Conservation (phyloP, 371 early-diverging fungal genomes). For the Enterospora canceri region DNA sequence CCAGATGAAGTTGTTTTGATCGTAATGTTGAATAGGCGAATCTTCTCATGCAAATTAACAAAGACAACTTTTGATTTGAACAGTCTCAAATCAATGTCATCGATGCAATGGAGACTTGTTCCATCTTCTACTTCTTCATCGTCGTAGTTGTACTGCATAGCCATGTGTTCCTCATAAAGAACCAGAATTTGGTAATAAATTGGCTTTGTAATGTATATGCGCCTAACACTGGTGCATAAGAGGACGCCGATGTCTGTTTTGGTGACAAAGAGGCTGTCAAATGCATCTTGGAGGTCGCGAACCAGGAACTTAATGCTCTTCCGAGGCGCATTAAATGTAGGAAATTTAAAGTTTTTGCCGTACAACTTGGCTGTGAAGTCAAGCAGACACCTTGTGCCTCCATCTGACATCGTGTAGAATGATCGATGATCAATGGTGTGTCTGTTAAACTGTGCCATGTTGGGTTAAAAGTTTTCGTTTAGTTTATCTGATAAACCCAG, state of each 20-base stretch:
- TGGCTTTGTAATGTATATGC: slow-evolving; percentile 9
- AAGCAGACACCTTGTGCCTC: not conserved
- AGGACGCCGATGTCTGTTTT: not conserved
- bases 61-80: slow-evolving; percentile 7
- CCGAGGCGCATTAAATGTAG: slow-evolving; percentile 5
- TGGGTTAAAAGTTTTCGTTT: not conserved
- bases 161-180: not conserved
- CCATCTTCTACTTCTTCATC: not conserved
- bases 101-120: not conserved
- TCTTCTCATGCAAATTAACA: slow-evolving; percentile 5
- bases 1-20: not conserved
- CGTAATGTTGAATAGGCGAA: not conserved
- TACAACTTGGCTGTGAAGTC: slow-evolving; percentile 6
- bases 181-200: slow-evolving; percentile 23
- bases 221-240: not conserved
- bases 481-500: not conserved
- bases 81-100: slow-evolving; percentile 17
- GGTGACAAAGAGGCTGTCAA: slow-evolving; percentile 9
- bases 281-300: not conserved
- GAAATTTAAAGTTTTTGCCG: slow-evolving; percentile 3
- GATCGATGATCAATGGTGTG: not conserved
- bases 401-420: not conserved
- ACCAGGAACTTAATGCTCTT: slow-evolving; percentile 6
- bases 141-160: slow-evolving; percentile 4
- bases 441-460: not conserved